Evolutionary conservation across 2,329 filamentous ascomycete genomes (phyloP).

Genomic region (Curvularia eragrostidis): DNA sequence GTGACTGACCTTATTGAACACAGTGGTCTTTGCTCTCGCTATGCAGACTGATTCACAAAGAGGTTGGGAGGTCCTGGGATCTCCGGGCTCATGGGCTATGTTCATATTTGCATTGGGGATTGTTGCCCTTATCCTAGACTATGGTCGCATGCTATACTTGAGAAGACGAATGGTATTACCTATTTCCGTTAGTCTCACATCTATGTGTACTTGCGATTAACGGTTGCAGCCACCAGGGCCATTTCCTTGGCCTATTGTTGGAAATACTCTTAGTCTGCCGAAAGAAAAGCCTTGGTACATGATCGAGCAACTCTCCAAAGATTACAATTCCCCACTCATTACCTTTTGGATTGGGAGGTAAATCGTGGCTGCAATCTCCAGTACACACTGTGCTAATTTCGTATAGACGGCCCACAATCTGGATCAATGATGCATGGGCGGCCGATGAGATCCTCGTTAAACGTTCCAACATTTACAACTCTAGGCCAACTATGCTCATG

Average conservation of each 20-base stretch:
- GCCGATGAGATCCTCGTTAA: conserved; percentile 63
- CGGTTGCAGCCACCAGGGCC: conserved; percentile 60
- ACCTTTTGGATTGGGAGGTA: conserved; percentile 60
- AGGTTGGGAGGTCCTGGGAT: not conserved
- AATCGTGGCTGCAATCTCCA: not conserved
- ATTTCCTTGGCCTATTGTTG: conserved; percentile 61
- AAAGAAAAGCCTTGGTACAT: conserved; percentile 64
- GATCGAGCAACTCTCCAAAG: conserved; percentile 61
- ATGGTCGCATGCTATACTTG: conserved; percentile 58
- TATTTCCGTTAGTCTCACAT: not conserved
- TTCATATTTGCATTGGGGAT: conserved; percentile 2
- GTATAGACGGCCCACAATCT: conserved; percentile 42
- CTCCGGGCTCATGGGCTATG: not conserved
- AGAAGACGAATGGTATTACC: conserved; percentile 54
- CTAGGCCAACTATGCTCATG: conserved; percentile 57
- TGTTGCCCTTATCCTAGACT: conserved; percentile 49
- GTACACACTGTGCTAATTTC: not conserved
- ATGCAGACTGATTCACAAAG: not conserved
- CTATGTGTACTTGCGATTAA: not conserved
- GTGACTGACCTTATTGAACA: not conserved
- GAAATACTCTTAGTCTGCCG: conserved; percentile 63
- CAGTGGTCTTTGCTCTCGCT: not conserved
- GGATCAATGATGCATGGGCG: conserved; percentile 55
- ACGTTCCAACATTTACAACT: conserved; percentile 60
- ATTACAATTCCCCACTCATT: conserved; percentile 58